Percentiles rank a stretch among this genome's conserved stretches.
These are phyloP conservation scores for Hypoxylon subgilvum DNA, from an alignment of 495 filamentous ascomycete genomes.

Conservation along the genomic window DNA sequence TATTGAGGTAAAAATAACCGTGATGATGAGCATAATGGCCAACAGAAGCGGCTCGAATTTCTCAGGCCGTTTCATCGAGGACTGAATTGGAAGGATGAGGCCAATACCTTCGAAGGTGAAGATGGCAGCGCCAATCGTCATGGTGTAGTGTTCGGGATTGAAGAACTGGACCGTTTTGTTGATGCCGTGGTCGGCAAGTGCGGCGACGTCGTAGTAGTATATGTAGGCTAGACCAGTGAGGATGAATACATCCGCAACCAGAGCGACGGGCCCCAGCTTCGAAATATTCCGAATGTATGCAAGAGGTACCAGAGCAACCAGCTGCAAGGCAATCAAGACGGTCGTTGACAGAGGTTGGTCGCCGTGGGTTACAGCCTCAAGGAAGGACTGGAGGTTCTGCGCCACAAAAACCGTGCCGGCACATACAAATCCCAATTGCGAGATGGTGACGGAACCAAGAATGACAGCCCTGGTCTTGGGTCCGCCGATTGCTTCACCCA, in stretches of 20 bases:
- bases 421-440: slow-evolving; percentile 71
- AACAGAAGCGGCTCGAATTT: slow-evolving; percentile 65
- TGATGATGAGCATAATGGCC: slow-evolving; percentile 67
- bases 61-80: slow-evolving; percentile 64
- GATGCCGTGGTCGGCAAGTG: slow-evolving; percentile 52
- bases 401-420: slow-evolving; percentile 70
- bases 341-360: slow-evolving; percentile 49
- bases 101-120: slow-evolving; percentile 75
- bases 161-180: slow-evolving; percentile 62
- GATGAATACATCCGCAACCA: slow-evolving; percentile 68
- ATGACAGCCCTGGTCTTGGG: slow-evolving; percentile 59
- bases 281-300: slow-evolving; percentile 69
- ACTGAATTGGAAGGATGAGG: slow-evolving; percentile 68
- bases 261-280: slow-evolving; percentile 64
- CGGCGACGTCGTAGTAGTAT: slow-evolving; percentile 64
- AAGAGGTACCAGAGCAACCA: slow-evolving; percentile 63
- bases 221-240: slow-evolving; percentile 67
- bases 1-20: slow-evolving; percentile 66
- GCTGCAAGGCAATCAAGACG: slow-evolving; percentile 61
- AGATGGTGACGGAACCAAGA: slow-evolving; percentile 63
- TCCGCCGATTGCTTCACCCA: slow-evolving; percentile 62
- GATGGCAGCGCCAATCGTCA: slow-evolving; percentile 68
- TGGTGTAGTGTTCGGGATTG: slow-evolving; percentile 65
- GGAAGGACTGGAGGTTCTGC: slow-evolving; percentile 64
- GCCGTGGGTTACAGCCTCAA: slow-evolving; percentile 56